These are phyloP conservation scores for Barnettozyma sp. DNA, from an alignment of 805 yeast genomes.

Conservation along the genomic window DNA sequence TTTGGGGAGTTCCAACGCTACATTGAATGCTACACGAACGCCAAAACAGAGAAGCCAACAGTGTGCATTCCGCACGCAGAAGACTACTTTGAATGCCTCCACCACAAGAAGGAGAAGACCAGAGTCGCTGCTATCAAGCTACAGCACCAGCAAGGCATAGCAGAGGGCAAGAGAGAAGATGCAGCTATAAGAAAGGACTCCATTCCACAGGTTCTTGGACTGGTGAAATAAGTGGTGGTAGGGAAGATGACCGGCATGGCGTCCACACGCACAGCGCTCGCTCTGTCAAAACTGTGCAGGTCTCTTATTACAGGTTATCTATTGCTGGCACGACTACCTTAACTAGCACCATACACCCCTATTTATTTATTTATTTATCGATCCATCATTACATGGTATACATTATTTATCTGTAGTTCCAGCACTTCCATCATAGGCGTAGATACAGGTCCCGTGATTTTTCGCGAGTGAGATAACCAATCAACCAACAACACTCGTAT, in stretches of 20 bases:
- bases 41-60: constrained; percentile 28
- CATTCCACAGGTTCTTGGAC: constrained; percentile 21
- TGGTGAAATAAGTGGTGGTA: constrained; percentile 16
- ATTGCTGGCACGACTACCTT: too few relatives aligned
- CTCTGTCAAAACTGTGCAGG: too few relatives aligned
- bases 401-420: too few relatives aligned
- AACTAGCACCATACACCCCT: not conserved
- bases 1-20: constrained; percentile 38
- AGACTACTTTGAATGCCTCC: constrained; percentile 45
- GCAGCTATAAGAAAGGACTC: constrained; percentile 13
- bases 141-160: constrained; percentile 17
- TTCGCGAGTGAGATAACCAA: constrained; percentile 1
- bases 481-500: not conserved
- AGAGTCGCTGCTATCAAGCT: constrained; percentile 22
- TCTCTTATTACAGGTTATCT: too few relatives aligned
- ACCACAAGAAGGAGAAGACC: constrained; percentile 37
- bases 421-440: too few relatives aligned
- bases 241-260: too few relatives aligned
- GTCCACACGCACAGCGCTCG: too few relatives aligned
- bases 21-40: constrained; percentile 39
- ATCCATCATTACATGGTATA: not conserved
- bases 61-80: constrained; percentile 37
- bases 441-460: too few relatives aligned
- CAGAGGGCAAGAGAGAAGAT: constrained; percentile 6
- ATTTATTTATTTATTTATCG: constrained; percentile 2